Conservation (phyloP, 164 flowering plant genomes). For the Echeveria elegans region DNA sequence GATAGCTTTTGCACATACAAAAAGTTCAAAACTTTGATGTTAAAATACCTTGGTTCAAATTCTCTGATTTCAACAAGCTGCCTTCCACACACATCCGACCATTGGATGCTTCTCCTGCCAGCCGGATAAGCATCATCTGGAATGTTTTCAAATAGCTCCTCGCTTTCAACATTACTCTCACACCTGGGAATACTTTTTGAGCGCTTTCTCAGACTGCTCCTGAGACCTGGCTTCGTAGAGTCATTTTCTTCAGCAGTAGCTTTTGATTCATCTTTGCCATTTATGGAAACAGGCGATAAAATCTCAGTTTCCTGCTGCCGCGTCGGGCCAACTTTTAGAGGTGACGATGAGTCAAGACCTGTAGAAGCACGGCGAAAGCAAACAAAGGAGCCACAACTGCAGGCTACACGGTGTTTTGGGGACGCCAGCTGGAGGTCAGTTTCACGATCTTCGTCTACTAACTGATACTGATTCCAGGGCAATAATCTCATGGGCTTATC, state of each 20-base stretch:
- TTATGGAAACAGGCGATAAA: slow-evolving; percentile 27
- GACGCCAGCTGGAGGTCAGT: slow-evolving; percentile 82
- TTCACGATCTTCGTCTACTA: slow-evolving; percentile 68
- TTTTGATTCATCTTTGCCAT: slow-evolving; percentile 20
- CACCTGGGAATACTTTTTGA: slow-evolving; percentile 21
- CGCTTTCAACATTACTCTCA: slow-evolving; percentile 16
- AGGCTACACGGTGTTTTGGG: slow-evolving; percentile 43
- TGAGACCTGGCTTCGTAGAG: slow-evolving; percentile 27
- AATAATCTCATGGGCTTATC: slow-evolving; percentile 85
- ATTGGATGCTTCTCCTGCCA: slow-evolving; percentile 71
- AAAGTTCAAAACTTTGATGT: neutral
- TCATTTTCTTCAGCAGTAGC: slow-evolving; percentile 22
- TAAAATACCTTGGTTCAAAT: slow-evolving; percentile 77
- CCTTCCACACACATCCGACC: slow-evolving; percentile 77
- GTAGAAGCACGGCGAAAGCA: slow-evolving; percentile 76
- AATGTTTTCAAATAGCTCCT: slow-evolving; percentile 18
- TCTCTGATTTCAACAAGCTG: slow-evolving; percentile 81
- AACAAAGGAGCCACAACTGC: slow-evolving; percentile 74
- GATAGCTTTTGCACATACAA: neutral
- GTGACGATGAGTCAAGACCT: slow-evolving; percentile 53
- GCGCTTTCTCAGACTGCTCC: slow-evolving; percentile 69
- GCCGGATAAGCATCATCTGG: slow-evolving; percentile 17
- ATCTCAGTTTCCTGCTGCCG: slow-evolving; percentile 39
- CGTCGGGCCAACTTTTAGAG: slow-evolving; percentile 62
- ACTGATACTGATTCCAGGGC: slow-evolving; percentile 85